Conservation (phyloP, 345 rosid genomes). For the Linum usitatissimum region DNA sequence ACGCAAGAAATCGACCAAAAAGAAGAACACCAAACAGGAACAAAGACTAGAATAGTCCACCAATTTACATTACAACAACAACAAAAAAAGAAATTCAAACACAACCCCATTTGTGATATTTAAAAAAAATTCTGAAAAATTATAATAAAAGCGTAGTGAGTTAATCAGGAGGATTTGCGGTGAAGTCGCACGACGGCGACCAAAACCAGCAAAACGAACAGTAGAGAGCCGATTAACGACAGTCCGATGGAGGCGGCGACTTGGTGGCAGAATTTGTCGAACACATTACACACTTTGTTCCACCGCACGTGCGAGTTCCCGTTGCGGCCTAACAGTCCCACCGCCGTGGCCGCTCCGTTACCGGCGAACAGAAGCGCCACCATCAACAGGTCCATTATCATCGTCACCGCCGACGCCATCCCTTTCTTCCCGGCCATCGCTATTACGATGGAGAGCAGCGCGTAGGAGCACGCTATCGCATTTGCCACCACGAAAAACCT, state of each 20-base stretch:
- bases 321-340: constrained; percentile 40
- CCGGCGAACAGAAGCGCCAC: constrained; percentile 49
- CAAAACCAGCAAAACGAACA: constrained; percentile 37
- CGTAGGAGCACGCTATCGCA: constrained; percentile 47
- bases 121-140: too few species aligned
- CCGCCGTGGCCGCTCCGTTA: constrained; percentile 42
- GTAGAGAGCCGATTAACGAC: constrained; percentile 31
- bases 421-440: constrained; percentile 23
- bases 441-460: constrained; percentile 32
- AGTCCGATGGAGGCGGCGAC: constrained; percentile 26
- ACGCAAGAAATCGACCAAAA: too few species aligned
- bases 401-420: constrained; percentile 9
- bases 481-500: constrained; percentile 50
- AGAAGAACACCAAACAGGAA: too few species aligned
- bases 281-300: constrained; percentile 46
- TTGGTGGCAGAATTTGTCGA: constrained; percentile 45
- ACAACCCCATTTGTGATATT: too few species aligned
- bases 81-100: too few species aligned
- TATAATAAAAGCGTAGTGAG: too few species aligned
- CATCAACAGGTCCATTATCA: constrained; percentile 35
- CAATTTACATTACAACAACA: too few species aligned
- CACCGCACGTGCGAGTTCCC: constrained; percentile 64
- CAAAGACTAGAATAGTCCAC: too few species aligned
- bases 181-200: constrained; percentile 23
- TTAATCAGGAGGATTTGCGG: constrained; percentile 5